Evolutionary conservation across 129 eudicot species (phyloP).

Genomic region (Artemisia tridentata): DNA sequence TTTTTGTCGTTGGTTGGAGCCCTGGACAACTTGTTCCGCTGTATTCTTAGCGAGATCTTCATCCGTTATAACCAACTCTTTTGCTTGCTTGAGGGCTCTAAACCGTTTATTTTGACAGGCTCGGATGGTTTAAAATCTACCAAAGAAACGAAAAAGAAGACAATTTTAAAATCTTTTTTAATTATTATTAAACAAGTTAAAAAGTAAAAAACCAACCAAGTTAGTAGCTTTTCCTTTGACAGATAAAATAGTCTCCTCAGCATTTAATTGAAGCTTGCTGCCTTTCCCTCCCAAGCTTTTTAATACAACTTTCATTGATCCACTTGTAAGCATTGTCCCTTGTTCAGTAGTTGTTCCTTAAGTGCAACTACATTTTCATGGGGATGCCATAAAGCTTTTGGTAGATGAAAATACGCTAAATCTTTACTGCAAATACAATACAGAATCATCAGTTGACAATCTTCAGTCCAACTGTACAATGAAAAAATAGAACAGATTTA

Average conservation of each 20-base stretch:
- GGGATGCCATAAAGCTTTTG: constrained; percentile 93
- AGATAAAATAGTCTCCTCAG: constrained; percentile 77
- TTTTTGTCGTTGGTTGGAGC: too few relatives aligned
- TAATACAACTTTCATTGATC: constrained; percentile 79
- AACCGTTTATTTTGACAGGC: constrained; percentile 81
- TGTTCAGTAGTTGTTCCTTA: too few relatives aligned
- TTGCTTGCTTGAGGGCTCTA: too few relatives aligned
- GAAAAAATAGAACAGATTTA: background rate
- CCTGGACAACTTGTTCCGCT: too few relatives aligned
- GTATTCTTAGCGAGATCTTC: too few relatives aligned
- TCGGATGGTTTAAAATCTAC: constrained; percentile 80
- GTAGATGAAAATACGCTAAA: constrained; percentile 88
- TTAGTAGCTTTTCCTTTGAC: constrained; percentile 87
- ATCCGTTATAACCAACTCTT: too few relatives aligned
- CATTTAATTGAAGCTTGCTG: constrained; percentile 86
- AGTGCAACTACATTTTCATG: constrained; percentile 85
- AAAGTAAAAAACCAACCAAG: constrained; percentile 46
- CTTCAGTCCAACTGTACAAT: background rate
- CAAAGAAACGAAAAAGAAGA: background rate
- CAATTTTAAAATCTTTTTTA: background rate
- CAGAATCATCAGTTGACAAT: constrained; percentile 11
- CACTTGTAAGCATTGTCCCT: constrained; percentile 58
- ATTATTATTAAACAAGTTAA: background rate
- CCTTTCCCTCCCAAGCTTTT: constrained; percentile 95
- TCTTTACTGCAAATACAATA: constrained; percentile 73